These are phyloP conservation scores for Nannochloris sp. DNA, from an alignment of 139 green algal species.

Conservation along the genomic window DNA sequence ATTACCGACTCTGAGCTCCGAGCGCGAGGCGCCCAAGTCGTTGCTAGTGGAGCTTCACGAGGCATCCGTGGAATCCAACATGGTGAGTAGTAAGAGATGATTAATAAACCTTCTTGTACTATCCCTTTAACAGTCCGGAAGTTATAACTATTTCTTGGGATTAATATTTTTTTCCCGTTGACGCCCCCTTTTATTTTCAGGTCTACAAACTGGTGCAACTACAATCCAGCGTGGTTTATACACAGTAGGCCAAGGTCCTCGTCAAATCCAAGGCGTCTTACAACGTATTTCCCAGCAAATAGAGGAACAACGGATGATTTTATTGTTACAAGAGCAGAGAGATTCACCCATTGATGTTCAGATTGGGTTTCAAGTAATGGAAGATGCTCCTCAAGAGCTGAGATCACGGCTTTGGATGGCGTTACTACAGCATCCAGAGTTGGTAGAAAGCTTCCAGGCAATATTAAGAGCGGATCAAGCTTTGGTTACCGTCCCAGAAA, in stretches of 20 bases:
- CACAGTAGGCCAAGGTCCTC: conserved; percentile 25
- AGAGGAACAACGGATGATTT: conserved; percentile 35
- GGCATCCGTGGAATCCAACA: conserved; percentile 7
- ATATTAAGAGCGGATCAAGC: background rate
- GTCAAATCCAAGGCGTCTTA: conserved; percentile 31
- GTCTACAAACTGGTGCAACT: conserved; percentile 22
- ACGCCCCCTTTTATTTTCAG: conserved; percentile 7
- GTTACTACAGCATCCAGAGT: conserved; percentile 36
- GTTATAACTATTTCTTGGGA: background rate
- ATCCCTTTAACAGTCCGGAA: background rate
- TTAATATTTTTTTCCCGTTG: background rate
- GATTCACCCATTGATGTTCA: conserved; percentile 52
- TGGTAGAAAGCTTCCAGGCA: conserved; percentile 13
- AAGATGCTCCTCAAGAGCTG: conserved; percentile 74
- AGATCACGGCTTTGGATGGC: conserved; percentile 72
- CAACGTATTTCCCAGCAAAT: conserved; percentile 32
- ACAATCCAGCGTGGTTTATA: conserved; percentile 15
- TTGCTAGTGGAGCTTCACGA: background rate
- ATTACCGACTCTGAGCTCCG: background rate
- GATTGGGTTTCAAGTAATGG: conserved; percentile 52
- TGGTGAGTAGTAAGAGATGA: background rate
- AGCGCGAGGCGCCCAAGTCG: background rate
- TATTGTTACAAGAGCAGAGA: conserved; percentile 32
- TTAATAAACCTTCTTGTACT: background rate
- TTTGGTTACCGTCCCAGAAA: background rate